phyloP scores from a whole-genome alignment of 352 stramenopile species.

The Globisporangium paroecandrum region DNA sequence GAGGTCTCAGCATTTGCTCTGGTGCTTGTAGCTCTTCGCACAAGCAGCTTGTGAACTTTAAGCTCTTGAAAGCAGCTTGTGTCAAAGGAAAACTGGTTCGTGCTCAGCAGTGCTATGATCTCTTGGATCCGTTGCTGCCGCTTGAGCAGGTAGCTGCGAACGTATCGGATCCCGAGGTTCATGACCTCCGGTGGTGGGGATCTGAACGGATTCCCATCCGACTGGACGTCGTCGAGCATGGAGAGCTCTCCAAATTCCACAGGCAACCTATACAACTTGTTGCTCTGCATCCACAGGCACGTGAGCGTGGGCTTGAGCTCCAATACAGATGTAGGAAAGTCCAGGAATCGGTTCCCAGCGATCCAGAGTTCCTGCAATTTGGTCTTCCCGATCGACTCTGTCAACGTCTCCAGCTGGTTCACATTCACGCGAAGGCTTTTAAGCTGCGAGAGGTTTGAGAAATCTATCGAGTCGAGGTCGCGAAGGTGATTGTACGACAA shows the following conservation, averaged over 20 bases:
- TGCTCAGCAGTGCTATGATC: constrained; percentile 34
- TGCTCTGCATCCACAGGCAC: constrained; percentile 62
- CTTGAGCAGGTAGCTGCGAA: constrained; percentile 59
- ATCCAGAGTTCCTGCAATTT: constrained; percentile 54
- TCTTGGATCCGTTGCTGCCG: constrained; percentile 54
- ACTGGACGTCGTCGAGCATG: constrained; percentile 43
- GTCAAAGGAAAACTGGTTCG: constrained; percentile 36
- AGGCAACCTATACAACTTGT: constrained; percentile 59
- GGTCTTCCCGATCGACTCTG: constrained; percentile 32
- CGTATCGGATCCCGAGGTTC: constrained; percentile 40
- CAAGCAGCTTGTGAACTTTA: constrained; percentile 32
- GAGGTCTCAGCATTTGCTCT: neutral
- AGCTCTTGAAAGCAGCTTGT: constrained; percentile 38
- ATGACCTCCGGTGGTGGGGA: constrained; percentile 67
- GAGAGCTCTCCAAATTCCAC: constrained; percentile 50
- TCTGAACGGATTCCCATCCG: constrained; percentile 71
- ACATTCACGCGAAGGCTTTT: constrained; percentile 38
- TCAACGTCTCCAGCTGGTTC: constrained; percentile 47
- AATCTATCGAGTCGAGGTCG: constrained; percentile 43
- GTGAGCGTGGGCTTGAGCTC: constrained; percentile 39
- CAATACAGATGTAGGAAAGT: constrained; percentile 43
- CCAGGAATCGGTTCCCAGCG: constrained; percentile 50
- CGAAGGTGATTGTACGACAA: constrained; percentile 65
- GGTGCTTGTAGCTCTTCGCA: neutral
- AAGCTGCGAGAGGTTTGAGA: constrained; percentile 32